Base-by-base conservation (phyloP, 2,329 filamentous ascomycete species). In the Botryotinia calthae region DNA sequence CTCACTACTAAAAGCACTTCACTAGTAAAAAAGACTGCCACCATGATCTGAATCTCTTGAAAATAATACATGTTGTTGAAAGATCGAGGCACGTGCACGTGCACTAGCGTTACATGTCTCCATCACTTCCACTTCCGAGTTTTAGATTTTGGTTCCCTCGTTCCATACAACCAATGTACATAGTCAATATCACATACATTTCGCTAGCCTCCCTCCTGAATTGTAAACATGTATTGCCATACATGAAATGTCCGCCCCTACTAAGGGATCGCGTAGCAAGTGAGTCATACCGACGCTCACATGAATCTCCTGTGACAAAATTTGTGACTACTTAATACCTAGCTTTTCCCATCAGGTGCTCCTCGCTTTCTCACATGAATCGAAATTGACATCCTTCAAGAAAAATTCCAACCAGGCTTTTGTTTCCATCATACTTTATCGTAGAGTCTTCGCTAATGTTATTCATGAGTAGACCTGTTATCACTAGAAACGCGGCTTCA, bases 161-260 rank as follows among this genome's bases (percentile, higher is more conserved):
- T n/a, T 51, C 10, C n/a, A 51, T 2, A 6, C 4, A 6, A n/a
- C 14, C 25, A n/a, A n/a, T 16, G 4, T 51, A 51, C 12, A n/a
- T 51, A 51, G 10, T 16, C 48, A n/a, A n/a, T 51, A 51, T 2
- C 5, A n/a, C 48, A 51, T n/a, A 51, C 0, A n/a, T 51, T n/a
- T 10, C 0, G n/a, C 25, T n/a, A n/a, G 1, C 5, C 25, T 51
- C 1, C 12, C 14, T 14, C 4, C 48, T 51, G 1, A n/a, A 14
- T 2, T 16, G 5, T n/a, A 14, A n/a, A 51, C 2, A 14, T 6
- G 14, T 56, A 8, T n/a, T 16, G 12, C 22, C 5, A n/a, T n/a
- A 16, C 16, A n/a, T 2, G 16, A 28, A 20, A n/a, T 16, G 22
- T 4, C 7, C 25, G 31, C 2, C 31, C 44, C 31, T n/a, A 40